Base-by-base conservation (phyloP, 352 stramenopile species). In the Phytophthora quininea region DNA sequence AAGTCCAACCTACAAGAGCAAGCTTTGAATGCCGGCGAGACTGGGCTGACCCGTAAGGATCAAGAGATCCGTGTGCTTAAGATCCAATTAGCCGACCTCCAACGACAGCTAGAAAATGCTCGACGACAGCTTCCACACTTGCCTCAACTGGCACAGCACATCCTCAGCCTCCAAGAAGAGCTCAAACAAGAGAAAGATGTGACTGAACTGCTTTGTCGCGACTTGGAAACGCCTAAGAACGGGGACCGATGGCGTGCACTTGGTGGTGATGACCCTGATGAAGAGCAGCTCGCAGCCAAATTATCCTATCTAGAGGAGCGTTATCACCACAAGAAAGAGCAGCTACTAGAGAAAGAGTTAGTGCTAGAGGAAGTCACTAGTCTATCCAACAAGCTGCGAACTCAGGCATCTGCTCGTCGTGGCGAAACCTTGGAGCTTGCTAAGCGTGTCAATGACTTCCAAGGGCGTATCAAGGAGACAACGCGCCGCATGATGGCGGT, bases 401-500 rank as follows among this genome's bases (percentile, higher is more conserved):
- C 75, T 0, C 87, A 97, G 66, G 94, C 92, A 6, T 76, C 73
- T 29, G 77, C 86, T 7, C 88, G 91, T 5, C 81, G 89, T 31
- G 82, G 88, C 3, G 87, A 92, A 63, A 95, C 86, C 29, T 76
- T 94, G 7, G 83, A 91, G 40, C 72, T 94, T n/a, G 91, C 90
- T 19, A 93, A 94, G 72, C 89, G 89, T 32, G 88, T 97, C n/a
- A 96, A 96, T 60, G 82, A 92, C 47, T 93, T 98, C 61, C 94
- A 98, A 75, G 67, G 74, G 27, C 81, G 86, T 29, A 97, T 98
- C 68, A 92, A 96, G 51, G 90, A 97, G 45, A 93, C 90, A 29
- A 98, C 93, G 33, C 81, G 93, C 54, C 90, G 90, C 19, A 98
- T 98, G 92, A 98, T 98, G 92, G 93, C 95, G n/a, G 73, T 95